Evolutionary conservation across 164 flowering plant species (phyloP).

Genomic region (Kingdonia uniflora): DNA sequence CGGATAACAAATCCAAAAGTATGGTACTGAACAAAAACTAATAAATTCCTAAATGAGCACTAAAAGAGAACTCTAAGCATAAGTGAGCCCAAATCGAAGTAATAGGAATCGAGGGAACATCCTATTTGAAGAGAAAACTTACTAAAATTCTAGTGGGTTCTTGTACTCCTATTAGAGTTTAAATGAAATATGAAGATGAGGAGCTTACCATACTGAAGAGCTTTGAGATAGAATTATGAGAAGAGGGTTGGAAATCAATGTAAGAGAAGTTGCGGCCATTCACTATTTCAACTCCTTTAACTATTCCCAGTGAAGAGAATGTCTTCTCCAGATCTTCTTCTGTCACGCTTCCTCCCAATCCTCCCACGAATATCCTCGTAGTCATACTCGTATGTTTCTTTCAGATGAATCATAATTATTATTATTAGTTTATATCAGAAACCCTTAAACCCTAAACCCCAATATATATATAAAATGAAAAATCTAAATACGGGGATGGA

Average conservation of each 20-base stretch:
- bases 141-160: background rate
- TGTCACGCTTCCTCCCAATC: slow-evolving; percentile 52
- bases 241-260: slow-evolving; percentile 55
- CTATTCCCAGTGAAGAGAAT: slow-evolving; percentile 46
- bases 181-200: background rate
- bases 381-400: no score
- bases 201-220: slow-evolving; percentile 61
- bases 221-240: slow-evolving; percentile 46
- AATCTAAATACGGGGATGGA: no score
- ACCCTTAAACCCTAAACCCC: no score
- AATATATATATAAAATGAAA: no score
- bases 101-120: background rate
- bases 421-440: no score
- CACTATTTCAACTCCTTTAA: slow-evolving; percentile 36
- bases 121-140: background rate
- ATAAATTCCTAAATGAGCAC: background rate
- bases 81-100: background rate
- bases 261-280: slow-evolving; percentile 80
- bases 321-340: slow-evolving; percentile 46
- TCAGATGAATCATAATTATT: no score
- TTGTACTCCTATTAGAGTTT: background rate
- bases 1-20: background rate
- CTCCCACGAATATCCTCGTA: slow-evolving; percentile 79
- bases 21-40: no score
- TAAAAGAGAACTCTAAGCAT: background rate